Evolutionary conservation across 2,329 filamentous ascomycete species (phyloP).

Genomic region (Elsinoe perseae): DNA sequence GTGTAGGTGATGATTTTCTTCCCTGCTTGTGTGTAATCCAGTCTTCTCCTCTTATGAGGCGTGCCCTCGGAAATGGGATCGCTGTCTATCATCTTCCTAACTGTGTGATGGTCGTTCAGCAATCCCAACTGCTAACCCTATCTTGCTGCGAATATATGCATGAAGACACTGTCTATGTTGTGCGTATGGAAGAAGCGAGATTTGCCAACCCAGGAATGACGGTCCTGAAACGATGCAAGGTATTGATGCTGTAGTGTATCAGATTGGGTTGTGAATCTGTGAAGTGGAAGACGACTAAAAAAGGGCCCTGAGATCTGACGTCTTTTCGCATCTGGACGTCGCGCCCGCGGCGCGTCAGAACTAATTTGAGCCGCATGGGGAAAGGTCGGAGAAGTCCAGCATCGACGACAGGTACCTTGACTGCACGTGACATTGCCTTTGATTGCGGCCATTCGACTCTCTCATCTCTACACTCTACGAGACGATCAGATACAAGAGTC

Average conservation of each 20-base stretch:
- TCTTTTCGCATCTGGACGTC: not conserved
- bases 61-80: slow-evolving; percentile 31
- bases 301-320: slow-evolving; percentile 12
- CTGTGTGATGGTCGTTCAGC: not conserved
- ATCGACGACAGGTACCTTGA: not conserved
- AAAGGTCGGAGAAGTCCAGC: not conserved
- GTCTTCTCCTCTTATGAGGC: slow-evolving; percentile 30
- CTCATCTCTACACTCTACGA: no score
- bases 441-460: not conserved
- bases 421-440: not conserved
- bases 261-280: not conserved
- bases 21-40: slow-evolving; percentile 23
- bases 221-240: not conserved
- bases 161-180: not conserved
- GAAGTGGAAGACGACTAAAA: not conserved
- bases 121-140: not conserved
- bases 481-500: no score
- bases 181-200: not conserved
- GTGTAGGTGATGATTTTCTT: slow-evolving; percentile 27
- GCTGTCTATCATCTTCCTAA: slow-evolving; percentile 20
- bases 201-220: not conserved
- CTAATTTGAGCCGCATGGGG: slow-evolving; percentile 13
- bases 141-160: not conserved
- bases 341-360: slow-evolving; percentile 13
- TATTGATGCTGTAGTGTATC: not conserved